phyloP scores from a whole-genome alignment of 1,139 yeast genomes.

The Suhomyces kunorum region DNA sequence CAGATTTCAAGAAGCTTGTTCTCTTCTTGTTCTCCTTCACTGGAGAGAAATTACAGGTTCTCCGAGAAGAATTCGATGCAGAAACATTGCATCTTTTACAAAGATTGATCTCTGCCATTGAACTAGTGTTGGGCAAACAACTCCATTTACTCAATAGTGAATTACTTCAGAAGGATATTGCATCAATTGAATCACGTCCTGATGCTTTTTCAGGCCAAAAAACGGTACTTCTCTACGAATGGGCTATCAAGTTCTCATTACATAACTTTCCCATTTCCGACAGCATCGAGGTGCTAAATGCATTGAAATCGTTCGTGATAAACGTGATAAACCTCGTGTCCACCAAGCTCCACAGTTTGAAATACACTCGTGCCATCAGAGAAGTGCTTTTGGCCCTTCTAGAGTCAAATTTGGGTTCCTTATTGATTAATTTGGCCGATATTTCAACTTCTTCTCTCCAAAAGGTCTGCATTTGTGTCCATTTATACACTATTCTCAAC shows the following conservation, averaged over 20 bases:
- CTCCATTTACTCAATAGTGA: slow-evolving; percentile 28
- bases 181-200: neutral
- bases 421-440: slow-evolving; percentile 9
- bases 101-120: slow-evolving; percentile 30
- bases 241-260: slow-evolving; percentile 34
- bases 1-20: slow-evolving; percentile 40
- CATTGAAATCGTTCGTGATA: slow-evolving; percentile 34
- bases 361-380: slow-evolving; percentile 21
- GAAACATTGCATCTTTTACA: slow-evolving; percentile 17
- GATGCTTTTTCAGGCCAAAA: neutral
- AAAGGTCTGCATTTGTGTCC: slow-evolving; percentile 20
- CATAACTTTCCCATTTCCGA: slow-evolving; percentile 25
- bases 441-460: slow-evolving; percentile 3
- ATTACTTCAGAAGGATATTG: slow-evolving; percentile 16
- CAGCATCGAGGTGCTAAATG: slow-evolving; percentile 20
- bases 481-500: slow-evolving; percentile 38
- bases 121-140: slow-evolving; percentile 31
- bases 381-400: slow-evolving; percentile 9
- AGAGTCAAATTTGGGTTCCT: slow-evolving; percentile 8
- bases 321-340: slow-evolving; percentile 34
- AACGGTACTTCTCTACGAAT: slow-evolving; percentile 27
- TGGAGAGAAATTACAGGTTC: slow-evolving; percentile 23
- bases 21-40: slow-evolving; percentile 39
- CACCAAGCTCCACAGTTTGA: slow-evolving; percentile 31
- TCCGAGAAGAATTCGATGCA: slow-evolving; percentile 4